A percentile compares a stretch with the other conserved stretches of the same genome.
Conservation (phyloP, 805 yeast genomes). For the Teunomyces kruisii region DNA sequence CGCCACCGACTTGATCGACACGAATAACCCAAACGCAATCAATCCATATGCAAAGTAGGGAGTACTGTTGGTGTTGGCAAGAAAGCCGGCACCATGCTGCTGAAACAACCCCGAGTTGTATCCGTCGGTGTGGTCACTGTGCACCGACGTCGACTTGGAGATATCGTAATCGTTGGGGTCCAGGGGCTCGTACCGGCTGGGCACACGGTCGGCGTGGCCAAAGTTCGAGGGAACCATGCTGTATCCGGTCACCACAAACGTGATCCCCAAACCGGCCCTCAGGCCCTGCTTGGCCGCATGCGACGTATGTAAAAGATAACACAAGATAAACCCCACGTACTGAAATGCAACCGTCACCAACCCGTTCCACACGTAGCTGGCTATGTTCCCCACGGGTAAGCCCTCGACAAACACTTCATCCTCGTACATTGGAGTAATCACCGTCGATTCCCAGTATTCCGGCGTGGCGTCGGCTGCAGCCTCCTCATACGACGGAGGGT, state of each 20-base stretch:
- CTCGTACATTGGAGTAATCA: conserved; percentile 72
- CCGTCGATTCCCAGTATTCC: conserved; percentile 93
- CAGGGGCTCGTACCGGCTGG: conserved; percentile 31
- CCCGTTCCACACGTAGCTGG: conserved; percentile 86
- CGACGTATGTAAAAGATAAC: conserved; percentile 89
- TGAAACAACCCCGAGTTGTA: conserved; percentile 28
- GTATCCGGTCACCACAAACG: conserved; percentile 67
- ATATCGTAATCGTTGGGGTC: conserved; percentile 36
- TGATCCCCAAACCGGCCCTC: conserved; percentile 85
- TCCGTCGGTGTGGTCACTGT: conserved; percentile 26
- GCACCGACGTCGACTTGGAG: conserved; percentile 24
- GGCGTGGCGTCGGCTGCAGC: conserved; percentile 94
- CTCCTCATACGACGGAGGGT: conserved; percentile 88
- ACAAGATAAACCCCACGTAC: conserved; percentile 86
- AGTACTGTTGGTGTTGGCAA: conserved; percentile 41
- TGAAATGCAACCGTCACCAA: conserved; percentile 90
- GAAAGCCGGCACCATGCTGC: conserved; percentile 27
- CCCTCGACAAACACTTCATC: conserved; percentile 96
- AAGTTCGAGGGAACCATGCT: conserved; percentile 38
- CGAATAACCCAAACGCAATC: conserved; percentile 65
- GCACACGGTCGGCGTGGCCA: conserved; percentile 36
- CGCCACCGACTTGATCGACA: conserved; percentile 63
- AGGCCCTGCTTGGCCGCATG: conserved; percentile 98
- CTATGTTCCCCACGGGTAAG: conserved; percentile 89
- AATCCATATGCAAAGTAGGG: conserved; percentile 63